Evolutionary conservation across 306 rosid genomes (phyloP), one percentile per base, ranked within the genome.

Genomic region (Trifolium dubium): DNA sequence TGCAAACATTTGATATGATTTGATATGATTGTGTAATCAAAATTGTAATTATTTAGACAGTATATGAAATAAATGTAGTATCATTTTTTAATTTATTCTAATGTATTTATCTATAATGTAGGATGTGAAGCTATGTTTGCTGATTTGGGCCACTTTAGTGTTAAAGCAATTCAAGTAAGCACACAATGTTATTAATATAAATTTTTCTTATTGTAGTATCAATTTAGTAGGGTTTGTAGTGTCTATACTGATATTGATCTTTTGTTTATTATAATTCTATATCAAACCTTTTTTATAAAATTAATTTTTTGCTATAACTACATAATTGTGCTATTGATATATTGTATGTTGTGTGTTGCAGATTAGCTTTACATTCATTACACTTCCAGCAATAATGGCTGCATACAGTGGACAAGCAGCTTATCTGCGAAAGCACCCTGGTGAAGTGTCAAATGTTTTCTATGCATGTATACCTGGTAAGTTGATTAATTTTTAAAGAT

Each of bases 81-180:
- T 10, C 6, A 11, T 44, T 39, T 56, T 59, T 67, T 41, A 53
- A 44, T 6, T 13, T 3, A 44, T 19, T 62, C 6, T 18, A 10
- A 19, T 17, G 3, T 41, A 41, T 41, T 15, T 60, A 15, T 47
- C 7, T 6, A 58, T 53, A n/a, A 31, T 35, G 2, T 53, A 86
- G 96, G 97, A 1, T 73, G 93, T 2, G 96, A 92, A 68, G 96
- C 97, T 74, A 89, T 89, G 97, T 89, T 89, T 76, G 97, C 96
- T 17, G 92, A 92, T 77, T 81, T 89, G 72, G 97, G 95, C 39
- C 97, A 91, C 80, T 91, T 91, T 44, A 89, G 18, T 40, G 85
- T 87, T 17, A 67, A 64, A 15, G 84, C 92, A 5, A 75, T 91
- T 53, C 97, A 89, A 80, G 90, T 87, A 81, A 81, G 85, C 54